Evolutionary conservation across 768 basidiomycete genomes (phyloP).

Genomic region (Xerocomellus intermedius): DNA sequence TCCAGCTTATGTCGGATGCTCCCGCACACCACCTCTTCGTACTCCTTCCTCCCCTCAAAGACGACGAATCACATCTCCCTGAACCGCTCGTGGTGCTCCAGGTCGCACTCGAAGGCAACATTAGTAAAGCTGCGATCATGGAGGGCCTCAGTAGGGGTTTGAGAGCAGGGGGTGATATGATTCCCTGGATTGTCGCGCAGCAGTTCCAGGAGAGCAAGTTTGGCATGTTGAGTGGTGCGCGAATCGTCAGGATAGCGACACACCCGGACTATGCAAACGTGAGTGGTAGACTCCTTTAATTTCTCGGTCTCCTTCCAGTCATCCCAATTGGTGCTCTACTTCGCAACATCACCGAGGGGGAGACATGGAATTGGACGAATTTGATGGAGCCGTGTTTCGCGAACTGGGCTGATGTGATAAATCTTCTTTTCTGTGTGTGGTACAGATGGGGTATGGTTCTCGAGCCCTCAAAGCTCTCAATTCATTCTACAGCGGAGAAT

Average conservation of each 20-base stretch:
- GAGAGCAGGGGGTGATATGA: constrained; percentile 92
- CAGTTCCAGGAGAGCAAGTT: constrained; percentile 97
- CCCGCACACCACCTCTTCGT: constrained; percentile 98
- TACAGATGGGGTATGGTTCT: constrained; percentile 95
- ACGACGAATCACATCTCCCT: constrained; percentile 86
- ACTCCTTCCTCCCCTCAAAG: constrained; percentile 86
- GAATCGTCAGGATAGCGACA: constrained; percentile 90
- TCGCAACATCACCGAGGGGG: neutral
- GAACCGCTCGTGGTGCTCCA: constrained; percentile 96
- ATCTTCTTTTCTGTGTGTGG: neutral
- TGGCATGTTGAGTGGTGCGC: constrained; percentile 84
- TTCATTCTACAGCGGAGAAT: constrained; percentile 90
- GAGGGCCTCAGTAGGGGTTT: constrained; percentile 82
- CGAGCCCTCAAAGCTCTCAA: constrained; percentile 85
- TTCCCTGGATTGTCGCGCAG: constrained; percentile 94
- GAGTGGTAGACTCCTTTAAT: constrained; percentile 26
- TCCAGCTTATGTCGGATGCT: constrained; percentile 96
- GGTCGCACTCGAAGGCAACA: constrained; percentile 93
- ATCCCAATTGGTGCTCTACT: neutral
- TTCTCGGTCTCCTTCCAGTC: neutral
- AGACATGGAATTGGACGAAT: neutral
- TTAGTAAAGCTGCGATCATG: constrained; percentile 81
- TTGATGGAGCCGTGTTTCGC: neutral
- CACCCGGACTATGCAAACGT: constrained; percentile 95
- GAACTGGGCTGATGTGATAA: constrained; percentile 1